Base-by-base conservation (phyloP, 2,329 filamentous ascomycete species). In the Fusarium anthophilum region DNA sequence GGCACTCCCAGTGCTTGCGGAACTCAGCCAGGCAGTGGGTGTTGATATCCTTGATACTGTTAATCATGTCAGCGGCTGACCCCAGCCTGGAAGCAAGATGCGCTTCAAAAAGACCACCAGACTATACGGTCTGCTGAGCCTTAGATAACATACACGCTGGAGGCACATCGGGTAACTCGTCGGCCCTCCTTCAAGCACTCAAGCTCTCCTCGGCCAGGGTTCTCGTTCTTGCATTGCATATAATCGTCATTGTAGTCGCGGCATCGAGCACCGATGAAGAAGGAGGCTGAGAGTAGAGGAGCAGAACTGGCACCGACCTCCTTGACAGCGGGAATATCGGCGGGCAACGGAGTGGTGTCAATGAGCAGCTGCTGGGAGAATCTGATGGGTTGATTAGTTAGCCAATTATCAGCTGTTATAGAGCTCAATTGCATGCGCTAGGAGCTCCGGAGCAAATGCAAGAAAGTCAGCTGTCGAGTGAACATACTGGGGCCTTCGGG, bases 171-270 rank as follows among this genome's bases (percentile, higher is more conserved):
- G 78, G 96, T 99, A 72, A 99, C 96, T 84, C 96, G 94, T 83
- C 96, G 91, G 65, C 96, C 96, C 87, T 99, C 96, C 88, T 94
- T 96, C 89, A 99, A 86, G 86, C 96, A 99, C 78, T 98, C 94
- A 74, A 97, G 84, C 88, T 99, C 96, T 83, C 95, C 96, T 84
- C 90, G 91, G 79, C 96, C 96, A 73, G 94, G 92, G 80, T 94
- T 92, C 86, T 98, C 95, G 78, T 91, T 94, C 92, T 99, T 99
- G 93, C 96, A 99, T 87, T 97, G 94, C 96, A 99, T 99, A 87
- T 93, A 99, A 86, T 99, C 96, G 88, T 99, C 96, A 85, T 98
- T 98, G 89, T 95, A 99, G 72, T 93, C 88, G 83, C 90, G 93
- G 91, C 96, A 99, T 81, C 96, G 92, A 77, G 95, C 95, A 74